Evolutionary conservation across 306 rosid species (phyloP).

Genomic region (Elaeagnus macrophylla): DNA sequence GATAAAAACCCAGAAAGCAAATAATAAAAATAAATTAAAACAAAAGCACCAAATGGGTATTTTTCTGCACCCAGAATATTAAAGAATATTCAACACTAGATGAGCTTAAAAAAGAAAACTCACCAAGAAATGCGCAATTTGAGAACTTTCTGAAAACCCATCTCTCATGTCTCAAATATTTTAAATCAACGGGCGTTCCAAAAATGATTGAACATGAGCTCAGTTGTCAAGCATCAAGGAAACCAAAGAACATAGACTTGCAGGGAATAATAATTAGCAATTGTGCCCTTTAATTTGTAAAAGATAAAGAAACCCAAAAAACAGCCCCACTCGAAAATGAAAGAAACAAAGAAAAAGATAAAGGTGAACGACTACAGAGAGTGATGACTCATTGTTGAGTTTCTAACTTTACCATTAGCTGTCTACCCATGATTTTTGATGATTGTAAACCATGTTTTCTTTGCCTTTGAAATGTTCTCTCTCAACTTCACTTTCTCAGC

Average conservation of each 20-base stretch:
- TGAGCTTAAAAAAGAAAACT: constrained; percentile 11
- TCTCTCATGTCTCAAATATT: constrained; percentile 20
- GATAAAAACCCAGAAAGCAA: constrained; percentile 8
- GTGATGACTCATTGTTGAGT: too few relatives aligned
- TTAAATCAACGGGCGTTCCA: constrained; percentile 22
- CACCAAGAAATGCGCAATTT: constrained; percentile 23
- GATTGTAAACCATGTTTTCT: too few relatives aligned
- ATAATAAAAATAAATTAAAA: constrained; percentile 7
- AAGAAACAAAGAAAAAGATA: constrained; percentile 20
- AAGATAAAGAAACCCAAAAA: constrained; percentile 21
- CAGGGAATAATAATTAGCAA: constrained; percentile 36
- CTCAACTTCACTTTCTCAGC: too few relatives aligned
- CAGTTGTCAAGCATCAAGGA: constrained; percentile 64
- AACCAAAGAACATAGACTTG: constrained; percentile 45
- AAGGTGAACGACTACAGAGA: constrained; percentile 6
- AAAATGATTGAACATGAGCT: constrained; percentile 54
- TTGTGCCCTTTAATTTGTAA: constrained; percentile 29
- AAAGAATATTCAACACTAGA: background rate
- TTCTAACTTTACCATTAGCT: too few relatives aligned
- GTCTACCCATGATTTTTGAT: too few relatives aligned
- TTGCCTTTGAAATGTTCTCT: too few relatives aligned
- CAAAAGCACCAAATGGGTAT: background rate
- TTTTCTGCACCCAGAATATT: constrained; percentile 3
- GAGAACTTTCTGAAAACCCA: constrained; percentile 22
- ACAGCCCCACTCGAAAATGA: constrained; percentile 22